Base-by-base conservation (phyloP, 805 yeast genomes). In the Tetrapisispora arboricola region DNA sequence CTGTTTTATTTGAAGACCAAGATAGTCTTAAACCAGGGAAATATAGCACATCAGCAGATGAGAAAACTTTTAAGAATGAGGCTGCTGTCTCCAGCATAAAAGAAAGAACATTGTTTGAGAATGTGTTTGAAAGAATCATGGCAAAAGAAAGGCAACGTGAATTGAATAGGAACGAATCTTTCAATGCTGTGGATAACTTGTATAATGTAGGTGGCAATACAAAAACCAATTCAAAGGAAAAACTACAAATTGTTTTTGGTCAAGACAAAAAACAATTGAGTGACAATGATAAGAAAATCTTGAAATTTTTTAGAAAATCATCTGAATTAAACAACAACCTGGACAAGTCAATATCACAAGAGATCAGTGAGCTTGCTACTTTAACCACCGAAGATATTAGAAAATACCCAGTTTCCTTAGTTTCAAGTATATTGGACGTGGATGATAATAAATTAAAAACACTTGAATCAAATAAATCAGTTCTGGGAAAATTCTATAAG, bases 61-160 rank as follows among this genome's bases (percentile, higher is more conserved):
- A 13, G 16, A 34, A 34, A 16, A 25, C 37, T 25, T 34, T 34
- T 17, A 34, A 34, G 10, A 34, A 25, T 29, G 32, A 31, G 6
- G 43, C 39, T 15, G 48, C 48, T 9, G 39, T 46, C 13, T 36
- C 54, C 10, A 52, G 54, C 33, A 43, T 56, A 6, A 52, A 52
- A 37, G 61, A 56, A 39, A 44, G 50, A 28, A 48, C 53, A 15
- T 39, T 56, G 19, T 56, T 56, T 39, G 54, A 53, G 11, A 49
- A 49, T 40, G 49, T 56, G 19, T 56, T 56, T 38, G 48, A 47
- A 21, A 49, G 49, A 19, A 46, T 56, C 33, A 50, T 49, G 47
- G 46, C 48, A 35, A 56, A 54, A 36, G 50, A 50, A 15, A 51
- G 49, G 21, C 26, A 39, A 15, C 45, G 47, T 31, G 45, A 46